Evolutionary conservation across 2,329 filamentous ascomycete species (phyloP).

Genomic region (Trematosphaeria pertusa): DNA sequence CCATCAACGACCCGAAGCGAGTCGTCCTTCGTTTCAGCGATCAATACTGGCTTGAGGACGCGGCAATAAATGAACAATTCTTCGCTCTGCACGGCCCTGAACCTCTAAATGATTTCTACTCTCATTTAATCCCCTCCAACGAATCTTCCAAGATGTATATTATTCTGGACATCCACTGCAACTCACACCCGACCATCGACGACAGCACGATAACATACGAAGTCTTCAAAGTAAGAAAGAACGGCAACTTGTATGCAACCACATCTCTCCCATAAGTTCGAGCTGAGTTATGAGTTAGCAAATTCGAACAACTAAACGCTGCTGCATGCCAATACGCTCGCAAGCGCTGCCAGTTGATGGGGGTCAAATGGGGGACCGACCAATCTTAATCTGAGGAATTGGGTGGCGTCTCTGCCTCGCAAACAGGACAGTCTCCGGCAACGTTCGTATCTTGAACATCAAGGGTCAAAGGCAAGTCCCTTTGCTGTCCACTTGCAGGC

Average conservation of each 20-base stretch:
- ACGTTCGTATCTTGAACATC: slow-evolving; percentile 7
- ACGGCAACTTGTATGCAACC: slow-evolving; percentile 11
- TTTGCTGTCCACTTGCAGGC: slow-evolving; percentile 9
- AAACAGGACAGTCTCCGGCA: slow-evolving; percentile 3
- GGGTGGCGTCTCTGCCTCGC: slow-evolving; percentile 3
- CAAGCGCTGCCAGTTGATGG: slow-evolving; percentile 3
- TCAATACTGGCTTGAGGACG: slow-evolving; percentile 17
- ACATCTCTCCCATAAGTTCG: slow-evolving; percentile 3
- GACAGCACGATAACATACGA: slow-evolving; percentile 29
- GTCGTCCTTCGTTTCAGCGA: slow-evolving; percentile 20
- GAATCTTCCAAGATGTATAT: slow-evolving; percentile 38
- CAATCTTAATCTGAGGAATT: slow-evolving; percentile 12
- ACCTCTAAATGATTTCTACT: slow-evolving; percentile 14
- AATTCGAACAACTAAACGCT: slow-evolving; percentile 5
- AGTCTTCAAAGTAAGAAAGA: slow-evolving; percentile 30
- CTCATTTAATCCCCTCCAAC: slow-evolving; percentile 17
- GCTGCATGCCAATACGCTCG: slow-evolving; percentile 10
- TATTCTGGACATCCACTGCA: slow-evolving; percentile 36
- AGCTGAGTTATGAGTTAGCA: slow-evolving; percentile 11
- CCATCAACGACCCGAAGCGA: slow-evolving; percentile 13
- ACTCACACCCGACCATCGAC: slow-evolving; percentile 35
- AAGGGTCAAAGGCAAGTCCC: slow-evolving; percentile 9
- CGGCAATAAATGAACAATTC: slow-evolving; percentile 16
- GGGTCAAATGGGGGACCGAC: slow-evolving; percentile 9
- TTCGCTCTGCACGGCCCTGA: slow-evolving; percentile 14